A percentile compares a stretch with the other conserved stretches of the same genome.
These are phyloP conservation scores for Trifolium dubium DNA, from an alignment of 306 rosid species.

Conservation along the genomic window DNA sequence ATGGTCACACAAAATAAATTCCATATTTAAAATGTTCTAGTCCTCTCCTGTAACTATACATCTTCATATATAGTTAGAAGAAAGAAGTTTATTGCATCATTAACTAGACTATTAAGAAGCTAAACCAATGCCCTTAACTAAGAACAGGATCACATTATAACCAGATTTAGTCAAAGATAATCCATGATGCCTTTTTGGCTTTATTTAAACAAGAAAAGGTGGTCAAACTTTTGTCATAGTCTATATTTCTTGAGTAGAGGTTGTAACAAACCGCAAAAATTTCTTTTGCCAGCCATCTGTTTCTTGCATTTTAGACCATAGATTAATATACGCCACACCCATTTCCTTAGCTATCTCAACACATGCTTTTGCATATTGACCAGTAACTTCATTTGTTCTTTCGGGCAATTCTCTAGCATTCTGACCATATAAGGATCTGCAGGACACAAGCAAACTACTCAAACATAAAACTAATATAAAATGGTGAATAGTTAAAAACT, in stretches of 20 bases:
- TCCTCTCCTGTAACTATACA: background rate
- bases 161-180: slow-evolving; percentile 20
- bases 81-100: background rate
- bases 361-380: slow-evolving; percentile 76
- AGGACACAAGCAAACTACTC: slow-evolving; percentile 38
- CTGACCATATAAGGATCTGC: slow-evolving; percentile 76
- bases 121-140: slow-evolving; percentile 15
- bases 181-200: slow-evolving; percentile 17
- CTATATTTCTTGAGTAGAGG: slow-evolving; percentile 23
- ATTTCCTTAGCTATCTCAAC: slow-evolving; percentile 74
- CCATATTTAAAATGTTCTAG: background rate
- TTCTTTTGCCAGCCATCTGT: slow-evolving; percentile 88
- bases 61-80: slow-evolving; percentile 18
- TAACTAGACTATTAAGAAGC: slow-evolving; percentile 5
- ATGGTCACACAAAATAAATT: slow-evolving; percentile 14
- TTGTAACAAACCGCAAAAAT: slow-evolving; percentile 68
- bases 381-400: slow-evolving; percentile 82
- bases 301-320: slow-evolving; percentile 97
- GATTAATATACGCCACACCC: slow-evolving; percentile 56
- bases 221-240: slow-evolving; percentile 14
- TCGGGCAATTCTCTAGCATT: slow-evolving; percentile 68
- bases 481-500: slow-evolving; percentile 14
- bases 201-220: slow-evolving; percentile 29
- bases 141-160: slow-evolving; percentile 19
- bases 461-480: slow-evolving; percentile 26